Base-by-base conservation (phyloP, 768 basidiomycete species). In the Collybia sp. region DNA sequence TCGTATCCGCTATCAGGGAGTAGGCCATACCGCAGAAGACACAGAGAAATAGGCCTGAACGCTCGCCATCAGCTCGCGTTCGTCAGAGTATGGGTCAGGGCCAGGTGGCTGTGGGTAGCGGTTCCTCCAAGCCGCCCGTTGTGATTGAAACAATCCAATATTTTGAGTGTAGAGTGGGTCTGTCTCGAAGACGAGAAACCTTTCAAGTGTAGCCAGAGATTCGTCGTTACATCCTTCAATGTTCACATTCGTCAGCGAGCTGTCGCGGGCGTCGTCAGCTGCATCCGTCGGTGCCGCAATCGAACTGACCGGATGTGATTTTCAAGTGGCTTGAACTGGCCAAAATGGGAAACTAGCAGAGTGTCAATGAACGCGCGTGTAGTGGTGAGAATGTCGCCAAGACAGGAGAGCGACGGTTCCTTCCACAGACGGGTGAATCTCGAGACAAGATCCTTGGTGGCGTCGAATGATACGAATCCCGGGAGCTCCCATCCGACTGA, bases 31-130 rank as follows among this genome's bases (percentile, higher is more conserved):
- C 67, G 77, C 75, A 62, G 68, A 73, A 6, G 79, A 71, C 0
- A 82, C 68, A 33, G 77, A 70, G 55, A 75, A 81, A 49, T 79
- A 83, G 4, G 77, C 80, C 0, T 71, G 68, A 0, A 80, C 75
- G 13, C 73, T 71, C 0, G 79, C 75, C 73, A 79, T 78, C 5
- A 82, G 68, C 2, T 55, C 48, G 12, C 82, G 45, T 42, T 78
- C 82, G 12, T 73, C 68, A 33, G 67, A 61, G 48, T 60, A 44
- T 1, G 18, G 12, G 32, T 53, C 11, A 30, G 31, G 18, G 10
- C 8, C 17, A 36, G 12, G 18, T 40, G 39, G 25, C 31, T 1
- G 31, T 37, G 15, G 34, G 37, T 33, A 12, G 11, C 1, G 42
- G 10, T 10, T n/a, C 25, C 52, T 25, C 67, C 67, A 69, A 25